Conservation (phyloP, 176 grass and related monocot species). For the Guadua angustifolia region DNA sequence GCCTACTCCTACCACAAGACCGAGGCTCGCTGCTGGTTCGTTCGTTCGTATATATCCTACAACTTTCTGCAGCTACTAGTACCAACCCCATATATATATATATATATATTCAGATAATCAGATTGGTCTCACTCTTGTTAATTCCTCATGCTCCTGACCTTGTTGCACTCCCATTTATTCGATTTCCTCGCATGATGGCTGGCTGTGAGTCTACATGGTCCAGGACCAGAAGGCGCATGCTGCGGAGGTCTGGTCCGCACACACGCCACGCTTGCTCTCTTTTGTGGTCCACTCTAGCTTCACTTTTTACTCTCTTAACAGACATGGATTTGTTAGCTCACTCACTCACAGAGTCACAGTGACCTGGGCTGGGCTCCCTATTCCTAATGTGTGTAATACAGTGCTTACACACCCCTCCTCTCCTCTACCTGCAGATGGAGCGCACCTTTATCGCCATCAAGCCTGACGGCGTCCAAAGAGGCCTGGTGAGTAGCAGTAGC, state of each 20-base stretch:
- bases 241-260: conserved; percentile 72
- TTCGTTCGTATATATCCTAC: too few relatives aligned
- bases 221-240: conserved; percentile 81
- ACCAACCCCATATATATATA: background rate
- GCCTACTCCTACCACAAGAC: conserved; percentile 54
- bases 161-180: too few relatives aligned
- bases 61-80: background rate
- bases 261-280: background rate
- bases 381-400: too few relatives aligned
- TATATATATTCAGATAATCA: background rate
- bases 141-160: too few relatives aligned
- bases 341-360: too few relatives aligned
- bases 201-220: conserved; percentile 70
- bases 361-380: too few relatives aligned
- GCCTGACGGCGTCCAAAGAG: conserved; percentile 95
- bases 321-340: too few relatives aligned
- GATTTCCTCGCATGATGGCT: background rate
- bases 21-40: conserved; percentile 66
- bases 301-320: too few relatives aligned
- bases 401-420: background rate
- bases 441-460: conserved; percentile 96
- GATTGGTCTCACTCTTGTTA: background rate
- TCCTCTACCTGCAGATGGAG: conserved; percentile 54
- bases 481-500: conserved; percentile 51
- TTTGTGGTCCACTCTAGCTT: too few relatives aligned